Evolutionary conservation across 2,329 filamentous ascomycete genomes (phyloP).

Genomic region (Tolypocladium amazonense): DNA sequence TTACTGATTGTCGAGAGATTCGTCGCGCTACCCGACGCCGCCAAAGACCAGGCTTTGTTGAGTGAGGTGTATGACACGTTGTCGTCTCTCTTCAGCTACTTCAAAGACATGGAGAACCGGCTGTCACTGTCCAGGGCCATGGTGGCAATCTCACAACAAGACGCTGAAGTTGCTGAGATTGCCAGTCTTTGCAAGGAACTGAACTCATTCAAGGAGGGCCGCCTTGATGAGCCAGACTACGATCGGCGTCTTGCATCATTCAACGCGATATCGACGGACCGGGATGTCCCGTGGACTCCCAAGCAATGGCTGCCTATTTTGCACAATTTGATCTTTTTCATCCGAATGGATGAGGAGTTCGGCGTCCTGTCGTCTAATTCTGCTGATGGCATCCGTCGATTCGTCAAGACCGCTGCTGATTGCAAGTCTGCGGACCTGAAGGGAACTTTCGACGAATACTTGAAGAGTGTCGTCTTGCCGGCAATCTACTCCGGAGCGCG

Average conservation of each 20-base stretch:
- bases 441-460: slow-evolving; percentile 42
- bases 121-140: slow-evolving; percentile 65
- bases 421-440: slow-evolving; percentile 20
- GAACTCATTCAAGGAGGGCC: slow-evolving; percentile 64
- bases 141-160: slow-evolving; percentile 55
- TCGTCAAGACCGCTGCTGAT: slow-evolving; percentile 54
- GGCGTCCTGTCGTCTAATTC: slow-evolving; percentile 73
- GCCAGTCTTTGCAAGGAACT: slow-evolving; percentile 65
- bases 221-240: slow-evolving; percentile 81
- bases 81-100: slow-evolving; percentile 78
- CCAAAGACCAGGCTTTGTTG: slow-evolving; percentile 35
- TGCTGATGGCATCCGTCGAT: slow-evolving; percentile 67
- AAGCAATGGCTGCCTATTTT: slow-evolving; percentile 81
- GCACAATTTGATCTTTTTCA: slow-evolving; percentile 81
- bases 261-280: slow-evolving; percentile 53
- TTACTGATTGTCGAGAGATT: slow-evolving; percentile 75
- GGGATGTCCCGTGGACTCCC: slow-evolving; percentile 48
- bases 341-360: slow-evolving; percentile 79
- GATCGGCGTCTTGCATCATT: slow-evolving; percentile 72
- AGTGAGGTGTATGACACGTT: slow-evolving; percentile 61
- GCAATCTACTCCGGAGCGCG: slow-evolving; percentile 66
- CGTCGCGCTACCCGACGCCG: slow-evolving; percentile 48
- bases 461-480: slow-evolving; percentile 59
- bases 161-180: slow-evolving; percentile 48
- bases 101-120: slow-evolving; percentile 72